Base-by-base conservation (phyloP, 768 basidiomycete species). In the Cytidiella melzeri region DNA sequence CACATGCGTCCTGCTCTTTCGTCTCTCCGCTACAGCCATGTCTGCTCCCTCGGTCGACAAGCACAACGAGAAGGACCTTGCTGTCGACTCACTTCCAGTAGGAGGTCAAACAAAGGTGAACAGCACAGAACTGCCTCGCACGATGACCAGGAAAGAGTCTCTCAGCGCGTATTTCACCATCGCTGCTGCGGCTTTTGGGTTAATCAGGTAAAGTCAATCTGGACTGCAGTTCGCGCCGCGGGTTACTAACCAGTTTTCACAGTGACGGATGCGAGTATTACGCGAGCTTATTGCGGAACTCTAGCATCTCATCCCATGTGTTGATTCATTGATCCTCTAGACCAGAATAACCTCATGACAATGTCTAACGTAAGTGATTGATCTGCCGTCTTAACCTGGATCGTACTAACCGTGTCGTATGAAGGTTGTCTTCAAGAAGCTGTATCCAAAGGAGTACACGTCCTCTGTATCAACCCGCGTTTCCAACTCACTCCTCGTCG, bases 341-440 rank as follows among this genome's bases (percentile, higher is more conserved):
- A 84, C 60, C 80, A 85, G 60, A 85, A 84, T 61, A 83, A 80
- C 55, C 64, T 84, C 23, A 82, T 84, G 81, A 82, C 82, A 0
- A 78, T 84, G 79, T 61, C 75, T 40, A 84, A 85, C 51, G 82
- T 80, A 55, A 43, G 68, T 48, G 49, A n/a, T 41, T 34, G 23
- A 45, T 21, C n/a, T n/a, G n/a, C n/a, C n/a, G n/a, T n/a, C n/a
- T n/a, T n/a, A n/a, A n/a, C n/a, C n/a, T n/a, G n/a, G n/a, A n/a
- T n/a, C n/a, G n/a, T n/a, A n/a, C n/a, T n/a, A n/a, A n/a, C n/a
- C n/a, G n/a, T n/a, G n/a, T n/a, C n/a, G n/a, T n/a, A 5, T 11
- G 27, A 51, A 83, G 81, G 83, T 85, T 15, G 69, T 84, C 10
- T 82, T 85, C 69, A 80, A 75, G 61, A 67, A 67, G 52, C 65